Evolutionary conservation across 2,329 filamentous ascomycete genomes (phyloP).

Genomic region (Talaromyces sp.): DNA sequence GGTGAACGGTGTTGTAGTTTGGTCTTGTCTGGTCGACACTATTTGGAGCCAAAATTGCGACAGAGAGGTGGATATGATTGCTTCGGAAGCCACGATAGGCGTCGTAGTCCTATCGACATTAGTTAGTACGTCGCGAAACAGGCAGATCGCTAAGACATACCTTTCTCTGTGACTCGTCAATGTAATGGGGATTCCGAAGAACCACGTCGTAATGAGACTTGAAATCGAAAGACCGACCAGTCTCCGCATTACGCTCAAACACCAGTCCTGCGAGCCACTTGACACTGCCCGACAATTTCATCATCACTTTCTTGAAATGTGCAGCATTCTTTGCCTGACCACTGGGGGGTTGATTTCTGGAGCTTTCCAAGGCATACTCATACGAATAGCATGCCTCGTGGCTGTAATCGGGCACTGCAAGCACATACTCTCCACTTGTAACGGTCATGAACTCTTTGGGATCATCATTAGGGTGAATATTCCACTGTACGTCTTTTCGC

Average conservation of each 20-base stretch:
- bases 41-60: conserved; percentile 82
- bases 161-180: conserved; percentile 57
- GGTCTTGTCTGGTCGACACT: conserved; percentile 78
- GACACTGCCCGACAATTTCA: conserved; percentile 97
- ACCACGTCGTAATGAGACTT: conserved; percentile 89
- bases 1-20: conserved; percentile 95
- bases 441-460: conserved; percentile 94
- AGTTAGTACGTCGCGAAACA: background rate
- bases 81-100: conserved; percentile 97
- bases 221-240: conserved; percentile 81
- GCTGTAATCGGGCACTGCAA: conserved; percentile 91
- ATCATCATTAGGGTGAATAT: conserved; percentile 79
- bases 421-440: conserved; percentile 89
- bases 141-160: conserved; percentile 32
- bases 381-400: conserved; percentile 72
- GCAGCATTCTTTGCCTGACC: conserved; percentile 70
- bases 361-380: conserved; percentile 48
- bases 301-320: conserved; percentile 96
- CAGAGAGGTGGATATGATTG: conserved; percentile 91
- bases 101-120: conserved; percentile 63
- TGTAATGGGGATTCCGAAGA: conserved; percentile 74
- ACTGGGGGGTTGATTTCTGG: conserved; percentile 57
- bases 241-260: conserved; percentile 79
- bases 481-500: conserved; percentile 89
- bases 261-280: conserved; percentile 88